Conservation (phyloP, 2,329 filamentous ascomycete species). For the Penicillium sp. region DNA sequence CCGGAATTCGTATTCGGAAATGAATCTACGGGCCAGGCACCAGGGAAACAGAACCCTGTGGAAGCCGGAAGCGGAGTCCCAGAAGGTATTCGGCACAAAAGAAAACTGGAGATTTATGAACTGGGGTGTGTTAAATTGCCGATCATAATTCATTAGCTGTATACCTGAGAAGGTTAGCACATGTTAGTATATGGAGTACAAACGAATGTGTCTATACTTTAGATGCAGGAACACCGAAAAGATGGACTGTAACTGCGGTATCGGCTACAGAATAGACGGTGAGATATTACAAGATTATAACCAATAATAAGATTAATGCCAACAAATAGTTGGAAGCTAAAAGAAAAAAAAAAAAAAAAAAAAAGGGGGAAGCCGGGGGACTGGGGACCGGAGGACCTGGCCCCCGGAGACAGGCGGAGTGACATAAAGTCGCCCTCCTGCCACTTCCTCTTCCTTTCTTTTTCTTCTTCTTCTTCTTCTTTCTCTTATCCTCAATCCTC, state of each 20-base stretch:
- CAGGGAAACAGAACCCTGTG: neutral
- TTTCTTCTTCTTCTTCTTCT: neutral
- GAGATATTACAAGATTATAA: neutral
- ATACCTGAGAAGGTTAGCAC: neutral
- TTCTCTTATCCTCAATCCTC: neutral
- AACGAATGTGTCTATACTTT: neutral
- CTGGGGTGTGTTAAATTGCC: neutral
- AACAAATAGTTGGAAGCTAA: neutral
- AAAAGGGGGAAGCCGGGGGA: constrained; percentile 8
- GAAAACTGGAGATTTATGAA: neutral
- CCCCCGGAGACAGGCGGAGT: constrained; percentile 7
- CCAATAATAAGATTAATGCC: neutral
- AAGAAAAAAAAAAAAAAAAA: neutral
- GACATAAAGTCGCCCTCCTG: constrained; percentile 4
- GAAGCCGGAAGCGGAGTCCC: constrained; percentile 6
- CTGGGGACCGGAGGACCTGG: neutral
- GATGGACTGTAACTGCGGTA: neutral
- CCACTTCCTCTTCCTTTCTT: neutral
- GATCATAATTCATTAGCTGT: neutral
- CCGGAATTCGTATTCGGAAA: neutral
- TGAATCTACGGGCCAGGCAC: neutral
- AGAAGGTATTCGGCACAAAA: neutral
- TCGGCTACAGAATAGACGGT: constrained; percentile 4
- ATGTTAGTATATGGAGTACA: neutral
- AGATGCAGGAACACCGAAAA: neutral